Base-by-base conservation (phyloP, 2,329 filamentous ascomycete genomes). In the Cordyceps javanica region DNA sequence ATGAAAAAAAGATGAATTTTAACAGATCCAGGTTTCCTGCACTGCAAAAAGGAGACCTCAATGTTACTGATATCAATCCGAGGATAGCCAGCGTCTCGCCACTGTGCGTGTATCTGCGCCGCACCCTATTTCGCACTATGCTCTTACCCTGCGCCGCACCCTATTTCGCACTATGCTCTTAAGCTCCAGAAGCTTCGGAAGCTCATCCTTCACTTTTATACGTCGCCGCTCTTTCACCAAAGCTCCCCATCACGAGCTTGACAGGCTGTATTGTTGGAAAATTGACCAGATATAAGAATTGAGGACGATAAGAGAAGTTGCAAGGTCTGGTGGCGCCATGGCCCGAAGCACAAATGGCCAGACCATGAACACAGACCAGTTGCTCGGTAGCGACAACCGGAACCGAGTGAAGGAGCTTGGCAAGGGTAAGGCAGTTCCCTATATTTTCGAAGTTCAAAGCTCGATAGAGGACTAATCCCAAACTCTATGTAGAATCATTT, bases 351-450 rank as follows among this genome's bases (percentile, higher is more conserved):
- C 13, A 32, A n/a, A 9, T 28, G 19, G 19, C 13, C 4, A 45
- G n/a, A 58, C 16, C 9, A 54, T 58, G 56, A 53, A 16, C 8
- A 42, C 23, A 6, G 14, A 39, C 11, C 38, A 42, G 55, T 28
- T 57, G 49, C 56, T 58, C 10, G 32, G 56, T 34, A 26, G 26
- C 21, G 56, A 48, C 13, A 58, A 58, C 21, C 32, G 19, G 6
- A 16, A 14, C 16, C 39, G 56, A 13, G 8, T 53, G 23, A 30
- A 58, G 32, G 39, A 46, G 49, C 49, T 58, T 26, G 32, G 41
- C 3, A 11, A 46, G 14, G 32, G 56, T 58, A 48, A 5, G 39
- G 16, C 25, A 7, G 3, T 30, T 10, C 8, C 5, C 11, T 16
- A 21, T 21, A n/a, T 10, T 1, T 30, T 14, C 14, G 5, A 5